A percentile compares a stretch with the other conserved stretches of the same genome.
Evolutionary conservation across 1,284 basidiomycete genomes (phyloP).

Genomic region (Malassezia japonica): DNA sequence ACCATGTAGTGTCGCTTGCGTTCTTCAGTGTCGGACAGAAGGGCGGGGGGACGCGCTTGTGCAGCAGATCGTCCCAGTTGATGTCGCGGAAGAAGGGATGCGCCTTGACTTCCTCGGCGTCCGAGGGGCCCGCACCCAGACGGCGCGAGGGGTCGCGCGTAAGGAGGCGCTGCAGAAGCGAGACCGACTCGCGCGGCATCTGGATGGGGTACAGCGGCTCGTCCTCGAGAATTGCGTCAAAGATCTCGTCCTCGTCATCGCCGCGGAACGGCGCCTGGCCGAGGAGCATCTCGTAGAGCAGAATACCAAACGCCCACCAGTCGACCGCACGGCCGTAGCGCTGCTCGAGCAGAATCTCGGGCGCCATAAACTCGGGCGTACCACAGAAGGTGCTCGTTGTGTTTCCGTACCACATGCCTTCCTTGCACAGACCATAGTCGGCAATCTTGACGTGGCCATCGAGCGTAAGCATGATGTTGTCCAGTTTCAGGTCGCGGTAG

Average conservation of each 20-base stretch:
- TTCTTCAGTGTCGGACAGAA: slow-evolving; percentile 84
- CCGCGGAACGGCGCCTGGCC: slow-evolving; percentile 98
- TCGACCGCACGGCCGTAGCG: slow-evolving; percentile 96
- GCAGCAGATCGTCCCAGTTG: slow-evolving; percentile 85
- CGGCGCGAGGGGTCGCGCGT: slow-evolving; percentile 85
- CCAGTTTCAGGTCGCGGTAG: slow-evolving; percentile 75
- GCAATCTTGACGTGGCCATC: slow-evolving; percentile 98
- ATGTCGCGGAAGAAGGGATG: slow-evolving; percentile 98
- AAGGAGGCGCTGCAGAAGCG: slow-evolving; percentile 82
- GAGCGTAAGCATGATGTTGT: slow-evolving; percentile 91
- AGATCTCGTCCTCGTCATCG: slow-evolving; percentile 99
- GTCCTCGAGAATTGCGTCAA: slow-evolving; percentile 96
- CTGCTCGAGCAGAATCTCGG: slow-evolving; percentile 97
- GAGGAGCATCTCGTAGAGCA: slow-evolving; percentile 97
- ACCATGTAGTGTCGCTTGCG: slow-evolving; percentile 59
- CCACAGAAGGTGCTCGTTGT: slow-evolving; percentile 99
- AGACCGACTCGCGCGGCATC: slow-evolving; percentile 97
- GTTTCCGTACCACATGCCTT: slow-evolving; percentile 93
- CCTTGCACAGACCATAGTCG: slow-evolving; percentile 98
- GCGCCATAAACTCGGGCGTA: slow-evolving; percentile 99
- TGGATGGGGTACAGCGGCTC: slow-evolving; percentile 98
- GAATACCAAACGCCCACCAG: slow-evolving; percentile 99
- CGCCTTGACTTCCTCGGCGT: slow-evolving; percentile 93
- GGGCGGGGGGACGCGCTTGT: slow-evolving; percentile 92
- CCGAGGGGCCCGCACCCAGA: slow-evolving; percentile 83